These are phyloP conservation scores for Ustilago curta DNA, from an alignment of 1,284 basidiomycete genomes.

Conservation along the genomic window DNA sequence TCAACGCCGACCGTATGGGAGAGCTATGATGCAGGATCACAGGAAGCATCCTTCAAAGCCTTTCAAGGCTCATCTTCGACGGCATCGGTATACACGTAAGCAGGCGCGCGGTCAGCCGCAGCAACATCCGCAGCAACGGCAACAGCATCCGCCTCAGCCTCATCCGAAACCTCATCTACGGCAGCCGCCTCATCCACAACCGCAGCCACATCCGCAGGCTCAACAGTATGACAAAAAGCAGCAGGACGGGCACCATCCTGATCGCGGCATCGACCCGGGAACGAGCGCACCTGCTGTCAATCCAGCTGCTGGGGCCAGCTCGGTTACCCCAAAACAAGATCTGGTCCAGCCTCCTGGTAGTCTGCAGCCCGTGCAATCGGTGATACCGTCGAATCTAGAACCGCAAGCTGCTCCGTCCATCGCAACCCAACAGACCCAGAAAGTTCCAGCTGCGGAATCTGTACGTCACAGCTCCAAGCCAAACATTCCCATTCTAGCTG, in stretches of 20 bases:
- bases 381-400: neutral
- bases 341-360: neutral
- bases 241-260: neutral
- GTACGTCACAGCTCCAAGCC: neutral
- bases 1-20: too few relatives aligned
- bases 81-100: slow-evolving; percentile 1
- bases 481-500: slow-evolving; percentile 9
- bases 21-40: too few relatives aligned
- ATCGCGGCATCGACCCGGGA: neutral
- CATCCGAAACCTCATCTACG: neutral
- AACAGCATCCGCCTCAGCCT: neutral
- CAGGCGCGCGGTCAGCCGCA: neutral
- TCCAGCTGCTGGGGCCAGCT: neutral
- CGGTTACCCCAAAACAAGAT: neutral
- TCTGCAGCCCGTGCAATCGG: neutral
- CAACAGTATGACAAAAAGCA: neutral
- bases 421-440: neutral
- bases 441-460: too few relatives aligned
- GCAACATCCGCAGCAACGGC: too few relatives aligned
- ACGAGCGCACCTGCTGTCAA: neutral
- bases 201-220: neutral
- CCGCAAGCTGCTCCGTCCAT: neutral
- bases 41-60: neutral
- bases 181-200: neutral
- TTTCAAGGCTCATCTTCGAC: too few relatives aligned